A percentile compares a stretch with the other conserved stretches of the same genome.
phyloP scores from a whole-genome alignment of 805 yeast genomes.

The Metschnikowia lunata region DNA sequence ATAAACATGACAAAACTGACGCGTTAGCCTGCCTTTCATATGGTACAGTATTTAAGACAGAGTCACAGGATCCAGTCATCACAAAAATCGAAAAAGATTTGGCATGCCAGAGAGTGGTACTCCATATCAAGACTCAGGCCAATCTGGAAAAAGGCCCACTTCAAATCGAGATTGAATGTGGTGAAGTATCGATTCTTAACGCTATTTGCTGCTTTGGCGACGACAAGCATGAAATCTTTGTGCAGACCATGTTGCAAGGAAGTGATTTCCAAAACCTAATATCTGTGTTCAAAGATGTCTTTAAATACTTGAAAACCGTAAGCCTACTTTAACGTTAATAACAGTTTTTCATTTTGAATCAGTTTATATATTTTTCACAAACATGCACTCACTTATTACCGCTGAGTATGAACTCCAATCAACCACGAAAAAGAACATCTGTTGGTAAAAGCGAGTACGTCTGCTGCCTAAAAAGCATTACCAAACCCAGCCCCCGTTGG shows the following conservation, averaged over 20 bases:
- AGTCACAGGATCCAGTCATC: conserved; percentile 7
- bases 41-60: neutral
- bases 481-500: conserved; percentile 73
- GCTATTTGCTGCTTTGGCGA: conserved; percentile 4
- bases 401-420: conserved; percentile 6
- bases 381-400: neutral
- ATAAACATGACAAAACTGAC: conserved; percentile 30
- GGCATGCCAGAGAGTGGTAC: conserved; percentile 21
- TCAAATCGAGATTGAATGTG: conserved; percentile 22
- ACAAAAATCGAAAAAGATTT: conserved; percentile 23
- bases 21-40: conserved; percentile 7
- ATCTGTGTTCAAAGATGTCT: conserved; percentile 1
- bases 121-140: conserved; percentile 3
- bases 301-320: conserved; percentile 6
- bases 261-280: conserved; percentile 2
- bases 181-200: conserved; percentile 13
- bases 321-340: neutral
- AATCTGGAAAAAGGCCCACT: neutral
- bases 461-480: conserved; percentile 33
- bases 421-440: conserved; percentile 13
- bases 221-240: conserved; percentile 1
- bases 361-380: neutral
- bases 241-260: conserved; percentile 10
- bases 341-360: neutral
- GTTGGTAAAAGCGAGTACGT: neutral